Conservation (phyloP, 345 rosid genomes). For the Microcos paniculata region DNA sequence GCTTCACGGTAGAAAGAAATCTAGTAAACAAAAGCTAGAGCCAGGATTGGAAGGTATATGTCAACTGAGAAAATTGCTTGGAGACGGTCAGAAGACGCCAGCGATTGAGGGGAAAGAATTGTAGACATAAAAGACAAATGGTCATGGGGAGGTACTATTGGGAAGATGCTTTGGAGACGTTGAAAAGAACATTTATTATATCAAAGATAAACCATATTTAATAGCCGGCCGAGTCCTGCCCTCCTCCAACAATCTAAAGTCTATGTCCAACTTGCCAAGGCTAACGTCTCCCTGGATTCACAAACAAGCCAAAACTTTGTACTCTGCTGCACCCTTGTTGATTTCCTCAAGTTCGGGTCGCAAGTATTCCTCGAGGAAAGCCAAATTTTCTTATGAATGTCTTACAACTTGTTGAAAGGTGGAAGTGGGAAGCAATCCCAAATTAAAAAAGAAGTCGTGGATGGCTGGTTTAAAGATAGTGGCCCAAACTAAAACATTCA, state of each 20-base stretch:
- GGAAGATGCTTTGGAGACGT: background rate
- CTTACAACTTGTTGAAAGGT: too few relatives aligned
- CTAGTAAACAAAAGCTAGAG: background rate
- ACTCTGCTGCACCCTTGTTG: background rate
- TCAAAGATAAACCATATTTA: background rate
- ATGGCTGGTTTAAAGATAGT: too few relatives aligned
- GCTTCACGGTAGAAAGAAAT: background rate
- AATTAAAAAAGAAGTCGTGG: too few relatives aligned
- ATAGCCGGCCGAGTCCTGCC: constrained; percentile 21
- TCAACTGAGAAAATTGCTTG: background rate
- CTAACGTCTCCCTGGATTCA: background rate
- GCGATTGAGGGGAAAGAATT: background rate
- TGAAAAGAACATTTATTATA: background rate
- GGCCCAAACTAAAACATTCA: too few relatives aligned
- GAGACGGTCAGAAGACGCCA: constrained; percentile 12
- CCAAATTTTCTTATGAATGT: too few relatives aligned
- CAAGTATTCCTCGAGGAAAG: background rate
- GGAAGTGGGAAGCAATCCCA: too few relatives aligned
- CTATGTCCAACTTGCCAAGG: constrained; percentile 6
- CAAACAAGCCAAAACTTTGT: background rate
- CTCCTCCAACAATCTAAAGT: background rate
- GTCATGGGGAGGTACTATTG: background rate
- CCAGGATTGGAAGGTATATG: background rate
- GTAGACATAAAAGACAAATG: background rate
- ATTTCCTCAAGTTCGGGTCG: background rate